These are phyloP conservation scores for Solanum hybrid DNA, from an alignment of 305 asterid species.

Conservation along the genomic window DNA sequence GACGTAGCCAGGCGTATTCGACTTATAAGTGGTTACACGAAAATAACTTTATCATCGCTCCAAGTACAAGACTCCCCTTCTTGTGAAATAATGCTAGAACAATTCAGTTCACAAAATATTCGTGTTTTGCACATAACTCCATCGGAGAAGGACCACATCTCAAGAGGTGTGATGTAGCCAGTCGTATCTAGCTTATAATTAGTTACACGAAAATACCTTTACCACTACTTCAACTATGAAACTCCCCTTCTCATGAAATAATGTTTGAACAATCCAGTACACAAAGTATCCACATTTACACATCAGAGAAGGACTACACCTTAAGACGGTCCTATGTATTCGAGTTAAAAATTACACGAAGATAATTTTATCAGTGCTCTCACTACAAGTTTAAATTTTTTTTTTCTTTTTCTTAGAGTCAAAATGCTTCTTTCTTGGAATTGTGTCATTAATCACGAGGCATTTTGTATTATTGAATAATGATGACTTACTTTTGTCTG, in stretches of 20 bases:
- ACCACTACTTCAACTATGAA: not conserved
- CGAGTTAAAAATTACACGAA: not conserved
- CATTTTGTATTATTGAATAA: slow-evolving; percentile 49
- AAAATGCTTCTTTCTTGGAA: slow-evolving; percentile 7
- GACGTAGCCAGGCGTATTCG: not conserved
- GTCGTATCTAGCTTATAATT: not conserved
- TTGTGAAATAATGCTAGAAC: not conserved
- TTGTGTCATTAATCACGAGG: slow-evolving; percentile 61
- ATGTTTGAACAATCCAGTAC: not conserved
- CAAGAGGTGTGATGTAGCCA: not conserved
- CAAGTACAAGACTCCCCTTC: not conserved
- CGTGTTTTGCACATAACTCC: not conserved
- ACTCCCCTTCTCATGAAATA: not conserved
- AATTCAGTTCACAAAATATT: not conserved
- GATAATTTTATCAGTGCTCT: not conserved
- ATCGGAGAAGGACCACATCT: not conserved
- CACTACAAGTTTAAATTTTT: not conserved
- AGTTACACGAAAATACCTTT: not conserved
- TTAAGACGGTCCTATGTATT: not conserved
- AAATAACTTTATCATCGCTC: not conserved
- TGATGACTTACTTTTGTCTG: slow-evolving; percentile 68
- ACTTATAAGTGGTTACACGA: not conserved
- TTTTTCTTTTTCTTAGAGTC: not conserved
- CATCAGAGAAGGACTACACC: not conserved
- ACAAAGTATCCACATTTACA: not conserved